Evolutionary conservation across 2,329 filamentous ascomycete genomes (phyloP).

Genomic region (Botryotinia globosa): DNA sequence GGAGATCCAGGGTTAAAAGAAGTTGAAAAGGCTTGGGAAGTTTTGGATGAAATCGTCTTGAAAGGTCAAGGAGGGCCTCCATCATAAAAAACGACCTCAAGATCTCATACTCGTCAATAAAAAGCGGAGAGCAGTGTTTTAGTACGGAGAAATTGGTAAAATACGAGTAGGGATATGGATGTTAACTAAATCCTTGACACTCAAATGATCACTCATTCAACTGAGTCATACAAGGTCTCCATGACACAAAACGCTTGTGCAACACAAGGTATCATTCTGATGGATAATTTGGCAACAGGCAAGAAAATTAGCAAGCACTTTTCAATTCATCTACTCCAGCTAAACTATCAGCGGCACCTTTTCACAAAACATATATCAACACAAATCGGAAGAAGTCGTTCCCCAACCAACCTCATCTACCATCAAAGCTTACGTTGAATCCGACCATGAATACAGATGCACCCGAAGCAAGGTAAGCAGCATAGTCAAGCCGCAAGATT

Average conservation of each 20-base stretch:
- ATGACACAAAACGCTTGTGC: background rate
- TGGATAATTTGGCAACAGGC: background rate
- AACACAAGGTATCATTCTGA: background rate
- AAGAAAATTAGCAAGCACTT: background rate
- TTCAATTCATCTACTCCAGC: background rate
- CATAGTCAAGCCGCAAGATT: background rate
- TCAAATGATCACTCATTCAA: background rate
- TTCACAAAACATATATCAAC: background rate
- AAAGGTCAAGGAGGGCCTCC: background rate
- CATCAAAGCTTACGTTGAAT: background rate
- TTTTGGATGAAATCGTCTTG: background rate
- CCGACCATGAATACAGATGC: background rate
- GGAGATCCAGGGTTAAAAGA: background rate
- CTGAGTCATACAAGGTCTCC: background rate
- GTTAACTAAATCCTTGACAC: background rate
- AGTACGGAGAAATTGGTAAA: background rate
- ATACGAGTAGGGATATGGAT: too few species aligned
- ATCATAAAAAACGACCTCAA: too few species aligned
- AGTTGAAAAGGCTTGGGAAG: slow-evolving; percentile 7
- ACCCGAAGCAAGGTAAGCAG: background rate
- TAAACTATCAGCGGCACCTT: background rate
- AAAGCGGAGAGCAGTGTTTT: background rate
- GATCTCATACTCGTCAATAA: background rate
- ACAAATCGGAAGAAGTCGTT: background rate
- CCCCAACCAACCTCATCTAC: background rate